Base-by-base conservation (phyloP, 1,284 basidiomycete genomes). In the Agaricales sp. region DNA sequence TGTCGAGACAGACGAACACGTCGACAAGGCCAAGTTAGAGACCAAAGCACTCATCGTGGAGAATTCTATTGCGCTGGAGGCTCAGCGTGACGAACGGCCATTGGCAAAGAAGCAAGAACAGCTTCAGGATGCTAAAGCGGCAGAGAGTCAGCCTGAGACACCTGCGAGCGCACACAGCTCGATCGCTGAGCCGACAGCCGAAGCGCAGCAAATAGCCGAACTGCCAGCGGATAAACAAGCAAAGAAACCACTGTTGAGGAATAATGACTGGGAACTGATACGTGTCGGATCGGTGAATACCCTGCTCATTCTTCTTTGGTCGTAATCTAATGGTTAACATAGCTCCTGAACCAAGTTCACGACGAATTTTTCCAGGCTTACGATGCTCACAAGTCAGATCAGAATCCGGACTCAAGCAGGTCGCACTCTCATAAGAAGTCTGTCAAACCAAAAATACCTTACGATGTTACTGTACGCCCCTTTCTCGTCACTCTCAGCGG, bases 31-130 rank as follows among this genome's bases (percentile, higher is more conserved):
- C 20, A 75, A 77, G 51, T 59, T 68, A 1, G 63, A 68, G 50
- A 74, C 76, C 57, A 78, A 73, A 35, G 74, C 70, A 19, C 71
- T 85, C 62, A 62, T 84, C 12, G 73, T 71, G 13, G 73, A 73
- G 52, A 88, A 88, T 54, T 77, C 80, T 3, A 70, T 82, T 45
- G 78, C 82, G 3, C 71, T 97, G 16, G 84, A 91, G 57, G 85
- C 89, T 43, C 87, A 95, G 59, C 73, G 92, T 2, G 87, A 92
- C 58, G 82, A 87, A 52, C 74, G 94, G 30, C 93, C 93, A 1
- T 63, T 97, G 35, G 91, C 90, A 12, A 92, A 87, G 71, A 83
- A 86, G 64, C 91, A 95, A 62, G 86, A 92, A 60, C 81, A 84
- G 58, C 67, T 89, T 39, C 73, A 80, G 52, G 78, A 68, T 51